Base-by-base conservation (phyloP, 176 grass and related monocot species). In the Oryza officinalis region DNA sequence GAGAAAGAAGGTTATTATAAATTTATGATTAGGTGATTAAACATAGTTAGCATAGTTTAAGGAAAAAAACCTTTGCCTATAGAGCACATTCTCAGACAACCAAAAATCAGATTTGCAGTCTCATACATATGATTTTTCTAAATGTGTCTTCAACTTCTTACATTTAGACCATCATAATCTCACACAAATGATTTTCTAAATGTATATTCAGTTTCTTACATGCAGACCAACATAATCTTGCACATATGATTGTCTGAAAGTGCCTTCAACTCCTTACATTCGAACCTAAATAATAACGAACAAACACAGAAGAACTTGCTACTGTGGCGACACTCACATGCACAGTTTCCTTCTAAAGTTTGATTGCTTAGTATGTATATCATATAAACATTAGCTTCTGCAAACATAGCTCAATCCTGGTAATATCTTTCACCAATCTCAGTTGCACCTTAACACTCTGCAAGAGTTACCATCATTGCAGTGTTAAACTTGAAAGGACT, bases 381-480 rank as follows among this genome's bases (percentile, higher is more conserved):
- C 33, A 35, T 35, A 38, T 49, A 38, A 12, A 66, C 71, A 30
- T 2, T 5, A 4, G 27, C 26, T 79, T 30, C 54, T 50, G 15
- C 27, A 79, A 52, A 79, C 23, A n/a, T 13, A 52, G 33, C 22
- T 83, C 52, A 5, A 64, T 71, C 65, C 15, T 2, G 28, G 78
- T 27, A 2, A 26, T 60, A 13, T 1, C 2, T 65, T 50, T 80
- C 23, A 44, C 44, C 5, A 74, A 7, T 31, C 43, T 27, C 43
- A 80, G 37, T 64, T 13, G 65, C 46, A 86, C 35, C 43, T 72
- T 80, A 76, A 35, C 28, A 40, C 20, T 63, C 23, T 9, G 27
- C 71, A 71, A n/a, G 63, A 23, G 27, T 47, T 63, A 67, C 5
- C 17, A 11, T 79, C 50, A 8, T 68, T 77, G 59, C 14, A 67